Percentiles rank a stretch among this genome's conserved stretches.
These are phyloP conservation scores for Kalanchoe fedtschenkoi DNA, from an alignment of 164 flowering plant genomes.

Conservation along the genomic window DNA sequence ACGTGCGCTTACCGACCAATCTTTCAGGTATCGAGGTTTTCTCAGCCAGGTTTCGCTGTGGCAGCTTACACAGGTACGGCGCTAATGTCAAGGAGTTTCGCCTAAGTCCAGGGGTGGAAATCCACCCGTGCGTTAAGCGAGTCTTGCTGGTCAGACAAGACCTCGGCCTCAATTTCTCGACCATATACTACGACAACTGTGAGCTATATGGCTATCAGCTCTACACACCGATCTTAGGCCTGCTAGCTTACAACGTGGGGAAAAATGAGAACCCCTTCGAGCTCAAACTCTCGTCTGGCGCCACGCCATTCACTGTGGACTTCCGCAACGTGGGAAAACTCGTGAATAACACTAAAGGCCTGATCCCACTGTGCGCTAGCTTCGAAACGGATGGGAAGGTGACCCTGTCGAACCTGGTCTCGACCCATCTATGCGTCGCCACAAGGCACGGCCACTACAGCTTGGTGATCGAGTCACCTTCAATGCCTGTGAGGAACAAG, in stretches of 20 bases:
- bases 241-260: conserved; percentile 54
- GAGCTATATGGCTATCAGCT: conserved; percentile 58
- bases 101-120: conserved; percentile 31
- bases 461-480: conserved; percentile 38
- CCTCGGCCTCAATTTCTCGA: conserved; percentile 54
- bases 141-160: conserved; percentile 51
- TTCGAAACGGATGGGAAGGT: conserved; percentile 54
- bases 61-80: conserved; percentile 73
- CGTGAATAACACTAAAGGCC: conserved; percentile 4
- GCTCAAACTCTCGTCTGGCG: conserved; percentile 29
- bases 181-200: conserved; percentile 36
- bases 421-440: conserved; percentile 32
- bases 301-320: conserved; percentile 46
- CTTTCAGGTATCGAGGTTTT: conserved; percentile 51
- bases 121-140: conserved; percentile 60
- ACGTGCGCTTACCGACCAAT: conserved; percentile 41
- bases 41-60: conserved; percentile 53
- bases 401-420: conserved; percentile 25
- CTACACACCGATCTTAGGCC: conserved; percentile 65
- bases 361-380: conserved; percentile 49
- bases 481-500: conserved; percentile 10
- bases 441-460: conserved; percentile 61
- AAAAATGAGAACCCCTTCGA: conserved; percentile 27
- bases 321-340: conserved; percentile 28
- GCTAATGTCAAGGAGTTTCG: conserved; percentile 53